Evolutionary conservation across 1,284 basidiomycete genomes (phyloP).

Genomic region (Tylopilus sp.): DNA sequence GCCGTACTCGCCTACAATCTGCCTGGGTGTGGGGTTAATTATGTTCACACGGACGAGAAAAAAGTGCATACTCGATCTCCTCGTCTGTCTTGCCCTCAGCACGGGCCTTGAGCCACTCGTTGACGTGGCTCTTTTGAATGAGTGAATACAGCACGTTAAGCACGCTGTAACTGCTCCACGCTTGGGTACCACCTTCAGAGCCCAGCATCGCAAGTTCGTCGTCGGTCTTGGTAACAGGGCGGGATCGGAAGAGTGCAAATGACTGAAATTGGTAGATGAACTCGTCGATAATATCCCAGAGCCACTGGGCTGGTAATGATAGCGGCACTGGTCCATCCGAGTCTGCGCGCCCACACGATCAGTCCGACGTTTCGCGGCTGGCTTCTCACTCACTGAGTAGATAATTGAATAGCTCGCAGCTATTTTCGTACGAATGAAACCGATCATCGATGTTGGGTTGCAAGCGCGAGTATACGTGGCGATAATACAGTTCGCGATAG

Average conservation of each 20-base stretch:
- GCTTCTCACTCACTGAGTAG: constrained; percentile 71
- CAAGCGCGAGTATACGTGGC: constrained; percentile 95
- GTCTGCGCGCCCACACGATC: constrained; percentile 57
- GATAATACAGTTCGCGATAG: constrained; percentile 95
- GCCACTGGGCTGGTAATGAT: constrained; percentile 96
- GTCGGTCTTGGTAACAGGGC: constrained; percentile 87
- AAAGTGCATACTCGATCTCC: constrained; percentile 78
- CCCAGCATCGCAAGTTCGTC: constrained; percentile 88
- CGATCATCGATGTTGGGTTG: constrained; percentile 97
- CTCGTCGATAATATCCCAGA: constrained; percentile 99
- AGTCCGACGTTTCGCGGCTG: no score
- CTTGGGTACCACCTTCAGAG: constrained; percentile 75
- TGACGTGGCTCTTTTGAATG: constrained; percentile 96
- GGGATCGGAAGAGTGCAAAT: constrained; percentile 93
- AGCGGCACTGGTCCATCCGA: constrained; percentile 95
- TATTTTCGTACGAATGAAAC: constrained; percentile 99
- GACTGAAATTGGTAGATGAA: constrained; percentile 99
- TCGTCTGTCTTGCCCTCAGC: constrained; percentile 85
- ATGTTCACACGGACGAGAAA: background rate
- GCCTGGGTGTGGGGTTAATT: constrained; percentile 55
- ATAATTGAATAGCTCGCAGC: constrained; percentile 97
- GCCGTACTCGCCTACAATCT: constrained; percentile 94
- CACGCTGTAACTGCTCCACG: constrained; percentile 98
- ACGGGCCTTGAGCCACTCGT: constrained; percentile 91
- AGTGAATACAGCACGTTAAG: constrained; percentile 98